Conservation (phyloP, 257 asterid genomes). For the Dorcoceras hygrometricum region DNA sequence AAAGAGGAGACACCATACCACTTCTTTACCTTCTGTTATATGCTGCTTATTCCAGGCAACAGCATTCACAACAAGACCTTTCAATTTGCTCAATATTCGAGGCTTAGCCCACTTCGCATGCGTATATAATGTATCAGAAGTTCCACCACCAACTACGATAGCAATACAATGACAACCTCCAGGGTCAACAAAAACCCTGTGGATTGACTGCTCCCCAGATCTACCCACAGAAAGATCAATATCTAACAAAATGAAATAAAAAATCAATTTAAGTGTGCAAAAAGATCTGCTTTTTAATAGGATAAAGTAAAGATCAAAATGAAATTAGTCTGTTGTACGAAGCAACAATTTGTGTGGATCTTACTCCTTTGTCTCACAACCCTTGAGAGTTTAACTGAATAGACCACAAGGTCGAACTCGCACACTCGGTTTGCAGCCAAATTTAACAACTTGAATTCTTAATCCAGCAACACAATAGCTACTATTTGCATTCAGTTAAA, state of each 20-base stretch:
- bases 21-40: conserved; percentile 75
- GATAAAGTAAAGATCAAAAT: not conserved
- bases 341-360: not conserved
- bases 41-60: conserved; percentile 95
- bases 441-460: not conserved
- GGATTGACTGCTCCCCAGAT: conserved; percentile 89
- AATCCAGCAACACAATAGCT: conserved; percentile 2
- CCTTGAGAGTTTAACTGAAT: conserved; percentile 14
- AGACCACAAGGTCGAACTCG: not conserved
- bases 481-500: conserved; percentile 1
- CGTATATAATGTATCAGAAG: conserved; percentile 81
- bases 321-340: conserved; percentile 10
- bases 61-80: conserved; percentile 72
- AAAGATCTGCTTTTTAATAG: not conserved
- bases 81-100: conserved; percentile 70
- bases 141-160: conserved; percentile 83
- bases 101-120: conserved; percentile 97
- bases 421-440: conserved; percentile 2
- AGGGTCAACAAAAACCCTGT: conserved; percentile 86
- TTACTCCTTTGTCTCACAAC: not conserved
- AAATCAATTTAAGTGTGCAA: not conserved
- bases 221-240: conserved; percentile 89
- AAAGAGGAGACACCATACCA: conserved; percentile 16
- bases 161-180: conserved; percentile 98
- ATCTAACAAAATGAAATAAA: conserved; percentile 43